Conservation (phyloP, 2,329 filamentous ascomycete species). For the Aspergillus caelatus region DNA sequence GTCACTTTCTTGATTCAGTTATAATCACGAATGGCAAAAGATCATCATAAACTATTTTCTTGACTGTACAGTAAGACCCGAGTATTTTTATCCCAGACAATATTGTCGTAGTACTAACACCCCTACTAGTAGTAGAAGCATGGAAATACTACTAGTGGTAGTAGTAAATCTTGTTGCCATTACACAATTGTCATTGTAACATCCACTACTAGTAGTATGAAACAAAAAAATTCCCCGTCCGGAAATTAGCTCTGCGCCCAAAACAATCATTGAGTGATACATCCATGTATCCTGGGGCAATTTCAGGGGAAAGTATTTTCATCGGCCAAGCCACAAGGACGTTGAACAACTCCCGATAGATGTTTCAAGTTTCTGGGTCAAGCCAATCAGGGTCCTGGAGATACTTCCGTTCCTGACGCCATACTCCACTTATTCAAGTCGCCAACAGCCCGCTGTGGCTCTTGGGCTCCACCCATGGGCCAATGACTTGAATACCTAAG, state of each 20-base stretch:
- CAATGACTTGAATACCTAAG: conserved; percentile 8
- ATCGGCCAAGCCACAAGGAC: conserved; percentile 18
- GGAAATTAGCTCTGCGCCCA: conserved; percentile 1
- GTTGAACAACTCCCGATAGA: conserved; percentile 20
- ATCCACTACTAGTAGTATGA: neutral
- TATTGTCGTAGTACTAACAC: no score
- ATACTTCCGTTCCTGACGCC: conserved; percentile 22
- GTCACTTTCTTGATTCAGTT: conserved; percentile 18
- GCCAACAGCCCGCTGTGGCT: conserved; percentile 19
- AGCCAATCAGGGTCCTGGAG: conserved; percentile 9
- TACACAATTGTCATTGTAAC: conserved; percentile 1
- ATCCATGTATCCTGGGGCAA: neutral
- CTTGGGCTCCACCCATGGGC: conserved; percentile 10
- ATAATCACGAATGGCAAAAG: neutral
- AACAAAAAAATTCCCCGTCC: neutral
- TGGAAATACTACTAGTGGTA: no score
- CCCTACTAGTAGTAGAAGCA: no score
- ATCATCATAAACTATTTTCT: neutral
- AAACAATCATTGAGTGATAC: neutral
- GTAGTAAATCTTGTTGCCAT: neutral
- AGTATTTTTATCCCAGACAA: neutral
- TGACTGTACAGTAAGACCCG: no score
- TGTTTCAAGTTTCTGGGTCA: conserved; percentile 19
- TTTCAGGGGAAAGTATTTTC: conserved; percentile 8
- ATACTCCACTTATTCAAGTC: conserved; percentile 12